These are phyloP conservation scores for Lepidium aucheri DNA, from an alignment of 345 rosid species.

Conservation along the genomic window DNA sequence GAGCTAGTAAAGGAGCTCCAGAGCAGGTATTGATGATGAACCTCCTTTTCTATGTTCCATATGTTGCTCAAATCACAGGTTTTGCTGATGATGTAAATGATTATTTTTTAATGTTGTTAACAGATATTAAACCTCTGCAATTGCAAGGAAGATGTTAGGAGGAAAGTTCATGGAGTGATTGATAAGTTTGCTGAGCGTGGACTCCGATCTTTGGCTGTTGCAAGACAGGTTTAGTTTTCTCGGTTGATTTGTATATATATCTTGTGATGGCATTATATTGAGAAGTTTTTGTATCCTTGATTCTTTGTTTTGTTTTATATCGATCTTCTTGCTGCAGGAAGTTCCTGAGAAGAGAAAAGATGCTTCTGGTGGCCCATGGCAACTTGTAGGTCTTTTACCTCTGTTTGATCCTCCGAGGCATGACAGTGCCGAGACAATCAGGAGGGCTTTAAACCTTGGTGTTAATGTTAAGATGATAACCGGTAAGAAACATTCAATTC, in stretches of 20 bases:
- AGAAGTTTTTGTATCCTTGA: background rate
- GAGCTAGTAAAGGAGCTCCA: constrained; percentile 93
- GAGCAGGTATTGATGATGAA: constrained; percentile 51
- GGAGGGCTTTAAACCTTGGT: constrained; percentile 86
- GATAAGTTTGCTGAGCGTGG: constrained; percentile 95
- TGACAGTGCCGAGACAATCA: constrained; percentile 93
- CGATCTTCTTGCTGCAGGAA: constrained; percentile 36
- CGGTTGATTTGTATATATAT: background rate
- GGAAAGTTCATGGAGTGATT: constrained; percentile 62
- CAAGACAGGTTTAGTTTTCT: constrained; percentile 55
- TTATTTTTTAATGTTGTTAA: constrained; percentile 4
- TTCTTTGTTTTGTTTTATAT: background rate
- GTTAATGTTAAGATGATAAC: constrained; percentile 94
- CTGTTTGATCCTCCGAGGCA: constrained; percentile 97
- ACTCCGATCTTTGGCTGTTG: constrained; percentile 79
- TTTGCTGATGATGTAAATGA: background rate
- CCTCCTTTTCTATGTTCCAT: background rate
- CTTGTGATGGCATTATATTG: background rate
- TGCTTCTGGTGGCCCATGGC: constrained; percentile 78
- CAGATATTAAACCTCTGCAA: constrained; percentile 70
- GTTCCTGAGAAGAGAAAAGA: constrained; percentile 78
- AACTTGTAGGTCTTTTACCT: constrained; percentile 70
- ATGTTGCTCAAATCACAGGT: background rate
- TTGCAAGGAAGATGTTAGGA: constrained; percentile 63
- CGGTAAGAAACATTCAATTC: constrained; percentile 30